Conservation (phyloP, 345 rosid genomes). For the Citrus maxima region DNA sequence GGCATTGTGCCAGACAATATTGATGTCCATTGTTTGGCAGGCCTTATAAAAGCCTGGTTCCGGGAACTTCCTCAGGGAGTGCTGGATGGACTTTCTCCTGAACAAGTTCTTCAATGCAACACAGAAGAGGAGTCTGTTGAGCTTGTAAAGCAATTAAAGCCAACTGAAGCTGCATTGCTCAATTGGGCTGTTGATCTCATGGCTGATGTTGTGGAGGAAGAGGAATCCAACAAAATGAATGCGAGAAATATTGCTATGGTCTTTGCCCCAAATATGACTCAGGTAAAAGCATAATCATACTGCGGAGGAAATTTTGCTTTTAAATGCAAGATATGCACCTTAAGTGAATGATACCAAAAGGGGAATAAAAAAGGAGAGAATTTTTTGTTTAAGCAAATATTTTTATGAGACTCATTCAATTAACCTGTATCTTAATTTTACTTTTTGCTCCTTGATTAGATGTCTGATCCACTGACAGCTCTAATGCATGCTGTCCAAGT, state of each 20-base stretch:
- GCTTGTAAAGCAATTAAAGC: constrained; percentile 78
- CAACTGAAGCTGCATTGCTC: constrained; percentile 85
- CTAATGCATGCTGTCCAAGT: constrained; percentile 98
- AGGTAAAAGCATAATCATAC: constrained; percentile 37
- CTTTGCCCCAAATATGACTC: constrained; percentile 95
- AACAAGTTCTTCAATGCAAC: constrained; percentile 80
- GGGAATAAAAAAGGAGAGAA: too few species aligned
- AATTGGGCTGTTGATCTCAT: constrained; percentile 89
- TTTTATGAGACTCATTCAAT: neutral
- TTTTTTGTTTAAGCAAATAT: neutral
- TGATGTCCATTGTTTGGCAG: constrained; percentile 92
- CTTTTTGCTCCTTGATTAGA: constrained; percentile 34
- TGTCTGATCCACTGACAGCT: constrained; percentile 95
- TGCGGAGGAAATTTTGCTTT: neutral
- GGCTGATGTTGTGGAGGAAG: constrained; percentile 95
- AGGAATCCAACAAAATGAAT: constrained; percentile 89
- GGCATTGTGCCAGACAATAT: constrained; percentile 84
- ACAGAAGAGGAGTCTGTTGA: constrained; percentile 71
- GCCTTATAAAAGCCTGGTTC: constrained; percentile 97
- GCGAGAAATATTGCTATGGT: constrained; percentile 96
- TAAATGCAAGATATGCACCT: neutral
- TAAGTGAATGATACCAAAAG: neutral
- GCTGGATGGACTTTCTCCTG: constrained; percentile 95
- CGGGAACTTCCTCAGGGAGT: constrained; percentile 95
- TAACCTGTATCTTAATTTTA: neutral